These are phyloP conservation scores for Gillenia trifoliata DNA, from an alignment of 306 rosid species.

Conservation along the genomic window DNA sequence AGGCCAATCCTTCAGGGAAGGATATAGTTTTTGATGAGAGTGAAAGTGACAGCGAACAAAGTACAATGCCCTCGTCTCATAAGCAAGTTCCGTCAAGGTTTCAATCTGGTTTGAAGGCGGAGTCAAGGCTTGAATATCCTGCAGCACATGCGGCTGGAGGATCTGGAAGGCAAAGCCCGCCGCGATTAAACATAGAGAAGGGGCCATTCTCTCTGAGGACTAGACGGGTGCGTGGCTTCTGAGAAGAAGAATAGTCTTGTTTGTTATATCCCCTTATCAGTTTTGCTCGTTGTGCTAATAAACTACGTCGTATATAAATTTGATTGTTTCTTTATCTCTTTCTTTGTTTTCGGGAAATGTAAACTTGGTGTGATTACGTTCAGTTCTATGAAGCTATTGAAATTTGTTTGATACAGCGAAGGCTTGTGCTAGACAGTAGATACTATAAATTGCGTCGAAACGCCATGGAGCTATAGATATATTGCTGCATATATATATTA, in stretches of 20 bases:
- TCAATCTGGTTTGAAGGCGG: conserved; percentile 25
- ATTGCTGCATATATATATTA: neutral
- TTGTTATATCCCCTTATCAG: neutral
- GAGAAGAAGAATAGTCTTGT: conserved; percentile 2
- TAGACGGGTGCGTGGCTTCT: conserved; percentile 26
- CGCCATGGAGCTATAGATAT: neutral
- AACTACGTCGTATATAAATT: neutral
- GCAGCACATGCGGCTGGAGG: conserved; percentile 20
- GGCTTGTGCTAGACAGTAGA: too few relatives aligned
- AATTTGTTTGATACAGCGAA: neutral
- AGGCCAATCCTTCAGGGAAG: conserved; percentile 24
- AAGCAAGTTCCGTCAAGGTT: conserved; percentile 26
- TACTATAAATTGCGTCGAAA: neutral
- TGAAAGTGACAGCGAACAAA: conserved; percentile 33
- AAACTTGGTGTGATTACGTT: conserved; percentile 1
- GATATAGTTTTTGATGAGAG: conserved; percentile 45
- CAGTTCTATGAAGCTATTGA: conserved; percentile 4
- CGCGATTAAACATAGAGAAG: conserved; percentile 36
- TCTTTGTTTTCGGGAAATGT: neutral
- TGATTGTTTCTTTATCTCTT: conserved; percentile 6
- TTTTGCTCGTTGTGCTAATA: conserved; percentile 19
- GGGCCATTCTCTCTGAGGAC: conserved; percentile 57
- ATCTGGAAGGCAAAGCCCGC: conserved; percentile 30
- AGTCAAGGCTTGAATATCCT: neutral
- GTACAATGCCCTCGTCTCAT: conserved; percentile 10